Evolutionary conservation across 2,329 filamentous ascomycete species (phyloP).

Genomic region (Septoria linicola): DNA sequence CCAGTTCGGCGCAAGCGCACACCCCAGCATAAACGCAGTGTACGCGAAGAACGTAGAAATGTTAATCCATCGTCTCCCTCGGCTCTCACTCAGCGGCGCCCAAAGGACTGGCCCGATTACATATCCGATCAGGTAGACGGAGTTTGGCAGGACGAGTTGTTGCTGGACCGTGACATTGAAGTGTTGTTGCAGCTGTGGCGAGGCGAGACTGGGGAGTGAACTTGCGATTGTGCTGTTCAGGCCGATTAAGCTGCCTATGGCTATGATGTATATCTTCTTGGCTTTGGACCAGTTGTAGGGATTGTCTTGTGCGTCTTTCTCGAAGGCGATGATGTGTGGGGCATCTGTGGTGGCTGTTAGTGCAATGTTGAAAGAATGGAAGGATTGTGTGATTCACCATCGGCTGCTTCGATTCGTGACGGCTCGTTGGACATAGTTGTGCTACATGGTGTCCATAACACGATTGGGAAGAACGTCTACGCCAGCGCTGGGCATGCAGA

Average conservation of each 20-base stretch:
- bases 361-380: not conserved
- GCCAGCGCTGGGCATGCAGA: slow-evolving; percentile 1
- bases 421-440: not conserved
- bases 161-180: slow-evolving; percentile 52
- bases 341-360: not conserved
- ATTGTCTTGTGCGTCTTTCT: slow-evolving; percentile 32
- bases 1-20: slow-evolving; percentile 41
- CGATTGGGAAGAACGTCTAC: not conserved
- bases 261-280: slow-evolving; percentile 52
- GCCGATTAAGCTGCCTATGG: slow-evolving; percentile 56
- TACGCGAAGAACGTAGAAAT: slow-evolving; percentile 20
- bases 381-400: not conserved
- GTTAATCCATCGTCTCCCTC: slow-evolving; percentile 44
- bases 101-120: slow-evolving; percentile 45
- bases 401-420: not conserved
- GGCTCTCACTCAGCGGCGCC: slow-evolving; percentile 45
- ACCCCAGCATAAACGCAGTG: slow-evolving; percentile 42
- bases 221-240: slow-evolving; percentile 66
- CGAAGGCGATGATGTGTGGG: slow-evolving; percentile 39
- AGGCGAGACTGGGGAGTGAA: slow-evolving; percentile 61
- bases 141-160: slow-evolving; percentile 45
- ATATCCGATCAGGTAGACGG: slow-evolving; percentile 47
- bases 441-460: not conserved
- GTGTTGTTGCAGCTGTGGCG: slow-evolving; percentile 55
- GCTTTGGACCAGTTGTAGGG: slow-evolving; percentile 43